Base-by-base conservation (phyloP, 805 yeast species). In the Nakazawaea wickerhamii region DNA sequence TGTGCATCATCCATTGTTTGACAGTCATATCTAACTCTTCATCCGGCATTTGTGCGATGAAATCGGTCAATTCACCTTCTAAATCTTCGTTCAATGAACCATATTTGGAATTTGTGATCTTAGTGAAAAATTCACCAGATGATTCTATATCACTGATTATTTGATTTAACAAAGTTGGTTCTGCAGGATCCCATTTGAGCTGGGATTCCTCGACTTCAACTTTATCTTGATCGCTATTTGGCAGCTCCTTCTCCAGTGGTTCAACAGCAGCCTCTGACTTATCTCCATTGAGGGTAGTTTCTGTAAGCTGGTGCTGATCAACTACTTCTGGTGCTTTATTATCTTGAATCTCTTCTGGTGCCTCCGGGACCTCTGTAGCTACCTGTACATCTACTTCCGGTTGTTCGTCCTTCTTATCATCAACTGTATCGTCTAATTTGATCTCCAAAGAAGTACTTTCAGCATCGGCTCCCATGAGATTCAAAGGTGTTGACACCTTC, bases 1-100 rank as follows among this genome's bases (percentile, higher is more conserved):
- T 72, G 49, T 70, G 65, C 23, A 55, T 54, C 17, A 84, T 60
- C 95, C 95, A 88, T 46, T 83, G 75, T 38, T 70, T 68, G n/a
- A 87, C 73, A 0, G 84, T 75, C 82, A 81, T 77, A 10, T 74
- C 67, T 50, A 84, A 65, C 53, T 84, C 89, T 20, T 73, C 74
- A 23, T 73, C 77, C 0, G 91, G 90, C 77, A 84, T 78, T 33
- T 77, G 77, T 1, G 79, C 69, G 5, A 83, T 76, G 52, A 84
- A 84, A 38, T 67, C 67, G 0, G 85, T 75, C 18, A 84, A 59
- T 22, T 73, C 72, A 1, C 91, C 89, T 45, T 81, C 86, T 31
- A 66, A 56, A 54, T 84, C 95, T 48, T 81, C 77, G 48, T 73
- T 68, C 14, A 81, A 39, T 11, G 63, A 53, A 2, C 48, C 66